These are phyloP conservation scores for Cytospora paraplurivora DNA, from an alignment of 2,329 filamentous ascomycete species.

Conservation along the genomic window DNA sequence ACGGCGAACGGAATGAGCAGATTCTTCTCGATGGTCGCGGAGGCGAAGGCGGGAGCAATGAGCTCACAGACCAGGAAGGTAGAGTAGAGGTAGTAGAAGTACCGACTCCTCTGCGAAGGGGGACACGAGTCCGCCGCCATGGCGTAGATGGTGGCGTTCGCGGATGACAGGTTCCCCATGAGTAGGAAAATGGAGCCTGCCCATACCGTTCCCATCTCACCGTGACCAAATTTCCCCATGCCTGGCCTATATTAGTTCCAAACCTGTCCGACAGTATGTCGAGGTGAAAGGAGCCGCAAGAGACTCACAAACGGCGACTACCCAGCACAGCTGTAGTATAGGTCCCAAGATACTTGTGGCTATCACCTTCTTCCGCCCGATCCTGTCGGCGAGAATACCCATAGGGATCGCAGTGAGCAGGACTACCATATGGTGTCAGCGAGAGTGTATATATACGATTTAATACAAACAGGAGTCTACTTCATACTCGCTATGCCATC, in stretches of 20 bases:
- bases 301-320: slow-evolving; percentile 21
- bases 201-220: slow-evolving; percentile 26
- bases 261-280: neutral
- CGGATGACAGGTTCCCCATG: slow-evolving; percentile 29
- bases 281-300: neutral
- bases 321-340: slow-evolving; percentile 24
- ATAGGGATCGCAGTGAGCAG: slow-evolving; percentile 27
- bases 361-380: slow-evolving; percentile 26
- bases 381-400: slow-evolving; percentile 28
- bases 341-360: slow-evolving; percentile 25
- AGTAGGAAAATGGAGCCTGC: slow-evolving; percentile 25
- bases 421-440: slow-evolving; percentile 17
- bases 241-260: slow-evolving; percentile 10
- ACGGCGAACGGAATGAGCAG: slow-evolving; percentile 25
- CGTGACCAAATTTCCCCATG: slow-evolving; percentile 18
- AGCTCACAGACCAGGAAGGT: slow-evolving; percentile 29
- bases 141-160: slow-evolving; percentile 28
- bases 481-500: slow-evolving; percentile 26
- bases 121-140: slow-evolving; percentile 29
- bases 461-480: neutral
- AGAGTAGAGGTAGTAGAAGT: slow-evolving; percentile 30
- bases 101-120: slow-evolving; percentile 24
- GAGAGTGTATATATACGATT: neutral
- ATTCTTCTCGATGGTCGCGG: slow-evolving; percentile 23
- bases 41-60: slow-evolving; percentile 25